These are phyloP conservation scores for Magnusiomyces magnusii DNA, from an alignment of 1,139 yeast species.

Conservation along the genomic window DNA sequence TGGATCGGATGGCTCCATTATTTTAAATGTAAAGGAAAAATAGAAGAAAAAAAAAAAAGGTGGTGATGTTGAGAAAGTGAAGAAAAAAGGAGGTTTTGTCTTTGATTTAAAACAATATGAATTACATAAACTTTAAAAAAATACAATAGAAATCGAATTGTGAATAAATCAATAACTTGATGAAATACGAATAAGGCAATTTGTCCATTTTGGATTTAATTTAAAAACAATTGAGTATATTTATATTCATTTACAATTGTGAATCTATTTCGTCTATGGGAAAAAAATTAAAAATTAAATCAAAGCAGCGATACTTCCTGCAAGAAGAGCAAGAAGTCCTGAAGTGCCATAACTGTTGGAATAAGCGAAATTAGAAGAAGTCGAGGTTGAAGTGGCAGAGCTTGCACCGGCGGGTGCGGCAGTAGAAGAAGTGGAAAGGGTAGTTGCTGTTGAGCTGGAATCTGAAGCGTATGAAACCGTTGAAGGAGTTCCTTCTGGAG, in stretches of 20 bases:
- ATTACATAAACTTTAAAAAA: too few species aligned
- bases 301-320: constrained; percentile 20
- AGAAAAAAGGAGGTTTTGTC: too few species aligned
- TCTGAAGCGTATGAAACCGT: constrained; percentile 19
- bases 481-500: constrained; percentile 21
- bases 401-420: constrained; percentile 18
- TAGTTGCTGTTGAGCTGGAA: constrained; percentile 16
- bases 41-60: too few species aligned
- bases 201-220: too few species aligned
- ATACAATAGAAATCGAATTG: too few species aligned
- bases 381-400: constrained; percentile 21
- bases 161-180: too few species aligned
- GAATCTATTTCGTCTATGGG: background rate
- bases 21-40: background rate
- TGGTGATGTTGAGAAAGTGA: too few species aligned
- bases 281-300: constrained; percentile 6
- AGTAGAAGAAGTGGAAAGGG: constrained; percentile 18
- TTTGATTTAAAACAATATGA: background rate
- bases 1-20: background rate
- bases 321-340: constrained; percentile 17
- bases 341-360: constrained; percentile 9
- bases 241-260: background rate
- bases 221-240: background rate
- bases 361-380: constrained; percentile 5
- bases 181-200: too few species aligned